Evolutionary conservation across 2,329 filamentous ascomycete genomes (phyloP).

Genomic region (Fonsecaea nubica): DNA sequence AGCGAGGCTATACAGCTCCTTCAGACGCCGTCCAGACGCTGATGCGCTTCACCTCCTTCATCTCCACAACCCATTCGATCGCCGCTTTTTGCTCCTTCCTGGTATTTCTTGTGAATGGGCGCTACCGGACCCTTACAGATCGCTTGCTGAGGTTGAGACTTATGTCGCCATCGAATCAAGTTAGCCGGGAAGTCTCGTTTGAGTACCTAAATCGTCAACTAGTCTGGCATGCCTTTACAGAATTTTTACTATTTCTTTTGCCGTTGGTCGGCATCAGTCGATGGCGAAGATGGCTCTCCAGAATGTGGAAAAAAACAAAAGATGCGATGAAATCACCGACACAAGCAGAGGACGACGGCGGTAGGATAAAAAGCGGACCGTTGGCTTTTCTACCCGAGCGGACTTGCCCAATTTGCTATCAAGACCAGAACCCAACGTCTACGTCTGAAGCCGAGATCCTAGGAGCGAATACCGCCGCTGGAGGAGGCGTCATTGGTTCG

Average conservation of each 20-base stretch:
- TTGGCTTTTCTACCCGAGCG: constrained; percentile 85
- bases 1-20: constrained; percentile 67
- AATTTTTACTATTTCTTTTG: constrained; percentile 96
- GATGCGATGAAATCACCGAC: constrained; percentile 61
- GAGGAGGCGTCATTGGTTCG: constrained; percentile 82
- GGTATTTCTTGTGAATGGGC: constrained; percentile 86
- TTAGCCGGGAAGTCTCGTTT: constrained; percentile 90
- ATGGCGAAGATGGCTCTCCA: constrained; percentile 87
- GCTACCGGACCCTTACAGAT: constrained; percentile 89
- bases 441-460: constrained; percentile 78
- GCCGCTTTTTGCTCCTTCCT: constrained; percentile 86
- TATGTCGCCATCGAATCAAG: constrained; percentile 81
- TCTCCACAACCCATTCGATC: constrained; percentile 77
- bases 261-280: constrained; percentile 92
- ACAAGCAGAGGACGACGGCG: constrained; percentile 55
- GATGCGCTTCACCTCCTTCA: constrained; percentile 70
- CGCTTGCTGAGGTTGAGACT: constrained; percentile 82
- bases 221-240: constrained; percentile 99
- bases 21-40: constrained; percentile 62
- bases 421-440: constrained; percentile 79
- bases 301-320: constrained; percentile 83
- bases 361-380: constrained; percentile 70
- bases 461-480: constrained; percentile 69
- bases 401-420: constrained; percentile 96
- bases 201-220: constrained; percentile 97